These are phyloP conservation scores for Suillus occidentalis DNA, from an alignment of 768 basidiomycete genomes.

Conservation along the genomic window DNA sequence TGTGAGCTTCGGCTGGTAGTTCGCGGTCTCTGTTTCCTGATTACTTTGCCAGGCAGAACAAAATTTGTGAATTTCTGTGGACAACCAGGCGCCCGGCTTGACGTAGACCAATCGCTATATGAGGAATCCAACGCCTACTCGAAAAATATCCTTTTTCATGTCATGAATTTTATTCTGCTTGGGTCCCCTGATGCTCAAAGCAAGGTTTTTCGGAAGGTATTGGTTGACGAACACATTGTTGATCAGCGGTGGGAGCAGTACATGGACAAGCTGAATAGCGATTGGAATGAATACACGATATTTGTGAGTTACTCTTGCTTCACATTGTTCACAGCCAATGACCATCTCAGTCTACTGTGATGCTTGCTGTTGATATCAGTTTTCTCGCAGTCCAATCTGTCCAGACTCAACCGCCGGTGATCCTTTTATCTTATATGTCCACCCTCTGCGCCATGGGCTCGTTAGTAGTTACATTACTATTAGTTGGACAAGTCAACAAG, in stretches of 20 bases:
- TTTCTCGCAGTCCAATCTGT: conserved; percentile 52
- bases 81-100: conserved; percentile 36
- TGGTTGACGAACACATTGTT: conserved; percentile 43
- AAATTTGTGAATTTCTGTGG: conserved; percentile 39
- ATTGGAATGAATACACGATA: conserved; percentile 50
- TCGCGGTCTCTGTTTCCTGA: not conserved
- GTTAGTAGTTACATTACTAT: conserved; percentile 35
- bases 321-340: not conserved
- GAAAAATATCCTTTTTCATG: conserved; percentile 35
- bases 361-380: conserved; percentile 53
- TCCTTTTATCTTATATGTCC: conserved; percentile 36
- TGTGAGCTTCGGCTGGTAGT: conserved; percentile 23
- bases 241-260: conserved; percentile 39
- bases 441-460: conserved; percentile 34
- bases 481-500: conserved; percentile 36
- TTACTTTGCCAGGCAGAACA: conserved; percentile 18
- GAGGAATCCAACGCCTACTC: not conserved
- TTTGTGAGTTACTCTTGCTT: conserved; percentile 35
- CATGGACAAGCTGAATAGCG: conserved; percentile 39
- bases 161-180: conserved; percentile 42
- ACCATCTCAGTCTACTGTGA: conserved; percentile 43
- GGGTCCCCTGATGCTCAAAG: conserved; percentile 46
- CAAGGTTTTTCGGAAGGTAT: conserved; percentile 40
- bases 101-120: conserved; percentile 26
- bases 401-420: conserved; percentile 14